Base-by-base conservation (phyloP, 768 basidiomycete genomes). In the Artomyces pyxidatus region DNA sequence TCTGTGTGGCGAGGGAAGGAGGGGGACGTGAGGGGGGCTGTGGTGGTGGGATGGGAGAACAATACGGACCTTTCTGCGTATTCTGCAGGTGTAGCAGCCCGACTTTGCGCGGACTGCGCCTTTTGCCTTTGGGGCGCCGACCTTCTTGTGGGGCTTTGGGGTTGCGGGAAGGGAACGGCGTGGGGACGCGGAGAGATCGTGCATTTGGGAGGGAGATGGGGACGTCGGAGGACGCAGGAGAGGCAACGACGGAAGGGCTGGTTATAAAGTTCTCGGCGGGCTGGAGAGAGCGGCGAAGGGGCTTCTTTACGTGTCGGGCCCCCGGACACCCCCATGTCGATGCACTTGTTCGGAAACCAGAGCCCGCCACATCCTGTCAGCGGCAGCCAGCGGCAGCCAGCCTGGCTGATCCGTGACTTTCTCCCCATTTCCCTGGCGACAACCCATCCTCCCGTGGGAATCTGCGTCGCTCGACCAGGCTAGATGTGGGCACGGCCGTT, bases 81-180 rank as follows among this genome's bases (percentile, higher is more conserved):
- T 87, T 60, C 88, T 77, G 71, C 88, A 90, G 49, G 88, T 90
- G 69, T 88, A 90, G 65, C 88, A 91, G 56, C 88, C 88, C 46
- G 85, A 85, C 76, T 90, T 90, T 48, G 87, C 88, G 62, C 88
- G 82, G 25, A 83, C 78, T 48, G 85, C 82, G 63, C 84, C 87
- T 73, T 88, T 90, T 53, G 79, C 74, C 64, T 88, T 88, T 54
- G 81, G 75, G 63, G 76, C 71, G 59, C 77, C 77, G 64, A 68
- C 54, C 56, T 70, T 68, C 63, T 68, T 70, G 59, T 59, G 63
- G 56, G 71, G 75, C 65, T 72, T 71, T 50, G 48, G 49, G n/a
- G 53, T 54, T 19, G 54, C 49, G 45, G 61, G 60, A 48, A 63
- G 55, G 49, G 62, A 54, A 50, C 55, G 62, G 56, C 63, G 59